Evolutionary conservation across 2,329 filamentous ascomycete genomes (phyloP), one percentile per base, ranked within the genome.

Genomic region (Trichothecium sympodiale): DNA sequence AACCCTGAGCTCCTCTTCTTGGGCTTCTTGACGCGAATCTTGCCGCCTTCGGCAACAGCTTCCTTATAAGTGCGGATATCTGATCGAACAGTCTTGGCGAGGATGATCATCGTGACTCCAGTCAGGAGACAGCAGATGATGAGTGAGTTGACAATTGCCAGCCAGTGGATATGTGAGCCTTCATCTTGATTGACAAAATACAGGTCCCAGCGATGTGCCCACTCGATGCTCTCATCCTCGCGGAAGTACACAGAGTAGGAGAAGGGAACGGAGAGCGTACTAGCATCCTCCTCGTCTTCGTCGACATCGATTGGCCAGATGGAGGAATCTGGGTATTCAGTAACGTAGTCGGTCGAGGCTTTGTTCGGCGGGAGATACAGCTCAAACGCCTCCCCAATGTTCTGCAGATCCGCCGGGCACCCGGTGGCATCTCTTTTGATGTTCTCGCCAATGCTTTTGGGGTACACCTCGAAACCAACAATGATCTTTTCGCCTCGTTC

Each of bases 221-320:
- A 94, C 43, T 91, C 84, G 34, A 93, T 65, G 15, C 70, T 74
- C 29, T 80, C 73, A 42, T 93, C 84, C 54, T 93, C 83, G 35
- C 84, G 78, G 62, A 87, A 94, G 58, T 91, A 93, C 12, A 94
- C 81, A 3, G 85, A 89, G 59, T 94, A 94, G 0, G 84, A 83
- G 57, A 88, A 93, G 0, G 86, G 84, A 35, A 94, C 80, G 3
- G 70, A 77, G 34, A 91, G 56, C 2, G 66, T 83, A 12, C 74
- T 73, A 17, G 71, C 71, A 39, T 83, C 78, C 29, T 80, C 72
- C 17, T 70, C 63, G 34, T 78, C 73, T 29, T 66, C 61, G 26
- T 69, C 66, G 28, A 67, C 63, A 38, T 73, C 62, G 0, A 15
- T 20, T 18, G 32, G n/a, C 25, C 23, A 30, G 35, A 28, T 14